Base-by-base conservation (phyloP, 345 rosid genomes). In the Gossypium stocksii region DNA sequence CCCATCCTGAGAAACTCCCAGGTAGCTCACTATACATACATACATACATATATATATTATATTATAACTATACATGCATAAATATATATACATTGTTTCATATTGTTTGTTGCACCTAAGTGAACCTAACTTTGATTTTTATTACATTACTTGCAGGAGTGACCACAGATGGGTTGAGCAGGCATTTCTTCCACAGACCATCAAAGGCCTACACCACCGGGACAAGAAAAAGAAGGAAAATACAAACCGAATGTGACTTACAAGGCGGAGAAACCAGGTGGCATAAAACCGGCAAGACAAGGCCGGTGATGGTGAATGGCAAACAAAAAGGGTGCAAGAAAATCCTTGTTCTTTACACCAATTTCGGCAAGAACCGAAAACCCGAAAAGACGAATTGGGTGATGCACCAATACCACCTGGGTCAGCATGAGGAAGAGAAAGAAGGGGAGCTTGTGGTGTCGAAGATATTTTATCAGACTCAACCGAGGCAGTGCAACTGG, bases 351-450 rank as follows among this genome's bases (percentile, higher is more conserved):
- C 89, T 95, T 67, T 95, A 95, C 77, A 94, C 99, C 10, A 95
- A 95, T 77, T 95, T 95, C 12, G 99, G 99, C 12, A 95, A 95
- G 79, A 95, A 95, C 53, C 74, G 99, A 10, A 95, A 93, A 75
- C 99, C 99, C 58, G 99, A 95, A 70, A 95, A 95, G 84, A 95
- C 99, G 57, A 95, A 93, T 76, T 95, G 99, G 99, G 99, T 95
- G 27, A 95, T 95, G 99, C 99, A 95, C 82, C 99, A 95, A 72
- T 95, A 95, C 82, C 99, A 95, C 67, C 83, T 95, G 49, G 99
- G 99, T 7, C 91, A 87, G 82, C 87, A 87, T 54, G 99, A 91
- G 76, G 99, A 95, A 79, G 99, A 95, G 85, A 95, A 86, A 82
- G 99, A 95, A 86, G 99, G 99, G 19, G 99, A 95, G 79, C 93